Base-by-base conservation (phyloP, 1,284 basidiomycete genomes). In the Pisolithus thermaeus region DNA sequence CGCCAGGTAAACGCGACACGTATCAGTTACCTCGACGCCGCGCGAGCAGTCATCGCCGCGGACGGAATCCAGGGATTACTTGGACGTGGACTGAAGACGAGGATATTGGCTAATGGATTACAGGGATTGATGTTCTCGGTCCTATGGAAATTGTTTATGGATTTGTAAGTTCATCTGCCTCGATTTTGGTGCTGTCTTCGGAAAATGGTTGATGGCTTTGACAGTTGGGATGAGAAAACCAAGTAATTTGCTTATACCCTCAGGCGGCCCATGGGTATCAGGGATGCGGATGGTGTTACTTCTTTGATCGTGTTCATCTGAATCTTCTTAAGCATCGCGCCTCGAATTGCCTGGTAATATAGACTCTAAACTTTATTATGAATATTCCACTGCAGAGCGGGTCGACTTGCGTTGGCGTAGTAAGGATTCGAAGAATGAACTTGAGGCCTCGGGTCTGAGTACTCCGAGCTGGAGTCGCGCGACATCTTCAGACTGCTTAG, bases 81-180 rank as follows among this genome's bases (percentile, higher is more conserved):
- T 39, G 90, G 90, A 0, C 77, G 92, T 14, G 92, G 92, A 1
- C 67, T 95, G 53, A 88, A 86, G 72, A 94, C 89, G 14, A 72
- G 92, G 38, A 86, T 92, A 50, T 55, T 92, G 54, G 83, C 91
- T 22, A 95, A 96, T 62, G 90, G 92, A 18, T 67, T 92, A 50
- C 92, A 96, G 62, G 87, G 92, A 0, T 62, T 95, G 51, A 82
- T 92, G 76, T 94, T 93, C 70, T 82, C 84, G 16, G 73, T 94
- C 6, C 71, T 94, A 16, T 95, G 92, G 92, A 87, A 84, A 63
- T 66, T 90, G 53, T 92, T 94, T 63, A 71, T 86, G 70, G 90
- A 94, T 67, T 51, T 92, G 89, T 89, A 63, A 72, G 87, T 77
- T 27, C 12, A 43, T 38, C 48, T 32, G 50, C 32, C 27, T 30